phyloP scores from a whole-genome alignment of 2,329 filamentous ascomycete genomes.

The Diplodia scrobiculata region DNA sequence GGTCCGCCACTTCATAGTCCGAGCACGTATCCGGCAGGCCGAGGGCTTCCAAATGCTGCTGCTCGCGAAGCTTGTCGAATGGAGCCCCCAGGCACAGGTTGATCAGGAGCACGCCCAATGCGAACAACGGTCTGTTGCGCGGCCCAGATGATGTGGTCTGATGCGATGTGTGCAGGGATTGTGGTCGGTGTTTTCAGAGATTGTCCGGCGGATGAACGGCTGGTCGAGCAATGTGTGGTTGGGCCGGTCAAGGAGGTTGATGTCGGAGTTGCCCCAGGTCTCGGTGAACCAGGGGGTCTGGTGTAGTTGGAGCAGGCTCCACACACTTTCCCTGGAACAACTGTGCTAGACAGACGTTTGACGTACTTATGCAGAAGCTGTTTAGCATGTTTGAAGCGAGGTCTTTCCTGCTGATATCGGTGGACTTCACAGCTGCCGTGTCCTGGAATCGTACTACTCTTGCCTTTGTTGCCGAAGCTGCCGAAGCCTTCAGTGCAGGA shows the following conservation, averaged over 20 bases:
- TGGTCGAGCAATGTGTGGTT: conserved; percentile 32
- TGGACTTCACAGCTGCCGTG: not conserved
- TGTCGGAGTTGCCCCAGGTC: conserved; percentile 34
- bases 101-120: conserved; percentile 41
- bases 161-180: not conserved
- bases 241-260: conserved; percentile 34
- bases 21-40: conserved; percentile 18
- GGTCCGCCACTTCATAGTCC: conserved; percentile 34
- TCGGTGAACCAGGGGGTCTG: conserved; percentile 36
- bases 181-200: conserved; percentile 20
- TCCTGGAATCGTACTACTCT: not conserved
- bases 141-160: not conserved
- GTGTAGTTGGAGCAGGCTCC: conserved; percentile 35
- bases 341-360: not conserved
- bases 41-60: conserved; percentile 29
- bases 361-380: not conserved
- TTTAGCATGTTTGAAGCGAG: not conserved
- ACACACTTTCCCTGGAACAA: not conserved
- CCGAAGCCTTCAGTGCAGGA: too few species aligned
- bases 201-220: conserved; percentile 32
- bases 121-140: conserved; percentile 40
- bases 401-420: too few species aligned
- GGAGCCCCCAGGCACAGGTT: conserved; percentile 41
- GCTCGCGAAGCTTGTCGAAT: conserved; percentile 33
- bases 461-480: not conserved